Base-by-base conservation (phyloP, 106 monocot species). In the Vanilla planifolia region DNA sequence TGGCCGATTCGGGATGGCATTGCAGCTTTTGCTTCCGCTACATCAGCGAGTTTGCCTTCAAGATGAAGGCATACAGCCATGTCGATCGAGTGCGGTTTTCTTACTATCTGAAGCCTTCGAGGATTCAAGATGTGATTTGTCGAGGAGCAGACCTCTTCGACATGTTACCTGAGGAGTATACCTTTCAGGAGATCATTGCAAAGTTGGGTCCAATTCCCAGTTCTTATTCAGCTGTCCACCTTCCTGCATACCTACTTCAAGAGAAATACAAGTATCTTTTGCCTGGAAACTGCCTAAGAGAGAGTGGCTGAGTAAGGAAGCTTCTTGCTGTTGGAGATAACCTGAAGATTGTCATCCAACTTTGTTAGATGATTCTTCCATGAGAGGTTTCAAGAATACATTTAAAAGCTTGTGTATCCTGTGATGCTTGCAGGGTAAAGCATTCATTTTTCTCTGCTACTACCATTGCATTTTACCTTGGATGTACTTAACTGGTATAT, bases 81-180 rank as follows among this genome's bases (percentile, higher is more conserved):
- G 85, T 81, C 1, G 92, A 93, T 55, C 65, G 88, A 8, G 67
- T 93, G 15, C 71, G 78, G 55, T 93, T 88, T 57, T 39, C 70
- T 23, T 88, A 81, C 43, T 93, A 66, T 47, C 57, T 88, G 42
- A 79, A 79, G 6, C 81, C 76, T 2, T 55, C 61, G 4, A 95
- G 94, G 71, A 84, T 95, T 65, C 94, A 95, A 46, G 78, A 74
- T 41, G 78, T 89, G 19, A 89, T 95, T 33, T 95, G 94, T 43
- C 42, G 68, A 43, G 94, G 94, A 8, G 72, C 77, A 0, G 86
- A 95, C 53, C 64, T 95, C 40, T 95, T 89, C 48, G 89, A 95
- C 48, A 95, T 95, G 94, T 68, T 95, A 51, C 94, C 94, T 4
- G 90, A 90, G 55, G 90, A 90, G 75, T 85, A 89, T 47, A 89